Evolutionary conservation across 306 rosid species (phyloP).

Genomic region (Dicorynia guianensis): DNA sequence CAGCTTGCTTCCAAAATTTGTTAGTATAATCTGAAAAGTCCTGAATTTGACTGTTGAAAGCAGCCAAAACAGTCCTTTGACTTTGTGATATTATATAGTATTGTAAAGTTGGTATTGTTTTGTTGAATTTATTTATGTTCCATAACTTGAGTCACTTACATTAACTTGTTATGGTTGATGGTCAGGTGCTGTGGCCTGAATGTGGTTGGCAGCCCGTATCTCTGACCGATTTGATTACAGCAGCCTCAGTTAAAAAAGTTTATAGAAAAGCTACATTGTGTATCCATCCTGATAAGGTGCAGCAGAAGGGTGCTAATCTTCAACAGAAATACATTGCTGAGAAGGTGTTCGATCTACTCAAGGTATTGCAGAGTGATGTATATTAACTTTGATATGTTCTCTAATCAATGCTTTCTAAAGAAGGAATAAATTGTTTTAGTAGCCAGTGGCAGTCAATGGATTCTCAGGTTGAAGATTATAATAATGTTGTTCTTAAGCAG

Average conservation of each 20-base stretch:
- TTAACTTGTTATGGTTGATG: constrained; percentile 49
- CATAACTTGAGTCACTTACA: constrained; percentile 17
- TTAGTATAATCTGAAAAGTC: background rate
- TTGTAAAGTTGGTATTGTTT: background rate
- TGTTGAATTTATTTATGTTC: background rate
- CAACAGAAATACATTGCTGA: constrained; percentile 95
- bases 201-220: constrained; percentile 97
- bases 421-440: constrained; percentile 11
- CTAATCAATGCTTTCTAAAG: constrained; percentile 19
- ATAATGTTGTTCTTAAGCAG: background rate
- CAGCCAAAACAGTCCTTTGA: constrained; percentile 1
- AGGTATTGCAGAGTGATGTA: constrained; percentile 59
- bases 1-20: constrained; percentile 5
- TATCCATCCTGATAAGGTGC: constrained; percentile 99
- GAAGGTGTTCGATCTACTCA: constrained; percentile 94
- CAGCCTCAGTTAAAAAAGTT: constrained; percentile 74
- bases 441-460: constrained; percentile 10
- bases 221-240: constrained; percentile 88
- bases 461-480: constrained; percentile 17
- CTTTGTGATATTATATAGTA: background rate
- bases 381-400: background rate
- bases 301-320: constrained; percentile 95
- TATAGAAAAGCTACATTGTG: constrained; percentile 95
- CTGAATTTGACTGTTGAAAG: constrained; percentile 31
- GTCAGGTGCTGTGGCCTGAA: constrained; percentile 97